Base-by-base conservation (phyloP, 345 rosid species). In the Hevea brasiliensis region DNA sequence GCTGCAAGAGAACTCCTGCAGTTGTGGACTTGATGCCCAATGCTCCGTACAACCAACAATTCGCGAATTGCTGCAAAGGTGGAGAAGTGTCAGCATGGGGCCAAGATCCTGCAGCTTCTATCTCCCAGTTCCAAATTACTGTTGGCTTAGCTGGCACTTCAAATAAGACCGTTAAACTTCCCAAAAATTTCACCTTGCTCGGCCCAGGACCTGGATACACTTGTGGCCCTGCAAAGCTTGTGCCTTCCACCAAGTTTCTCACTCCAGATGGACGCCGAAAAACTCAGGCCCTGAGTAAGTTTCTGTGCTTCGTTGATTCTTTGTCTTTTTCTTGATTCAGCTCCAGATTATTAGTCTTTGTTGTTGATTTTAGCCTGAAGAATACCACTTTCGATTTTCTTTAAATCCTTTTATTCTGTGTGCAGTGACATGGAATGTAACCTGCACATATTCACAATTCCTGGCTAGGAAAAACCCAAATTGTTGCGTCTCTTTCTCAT, bases 371-470 rank as follows among this genome's bases (percentile, higher is more conserved):
- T 32, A 32, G 37, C 37, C 13, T 44, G 47, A 44, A 44, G 47
- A 44, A 35, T 35, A 17, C 20, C 15, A 10, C 41, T 68, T 37
- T 56, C 62, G 58, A 9, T 48, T 65, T 9, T 60, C 7, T 24
- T 59, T 20, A n/a, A n/a, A n/a, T 15, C 10, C 48, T 60, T 53
- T 8, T 61, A 64, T 54, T 61, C 32, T 21, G 20, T 81, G 20
- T 81, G 82, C 89, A 92, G 97, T 94, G 93, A 90, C 96, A 57
- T 92, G 97, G 94, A 94, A 92, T 60, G 97, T 90, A 50, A 90
- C 92, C 44, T 94, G 94, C 90, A 89, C 96, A 35, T 94, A 89
- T 75, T 94, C 98, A 18, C 96, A 94, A 74, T 89, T 92, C 74
- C 84, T 89, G 68, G 94, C 94, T 0, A 81, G 92, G 62, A 88